Percentiles rank a stretch among this genome's conserved stretches.
Evolutionary conservation across 1,284 basidiomycete genomes (phyloP).

Genomic region (Cryptococcus amylolentus): DNA sequence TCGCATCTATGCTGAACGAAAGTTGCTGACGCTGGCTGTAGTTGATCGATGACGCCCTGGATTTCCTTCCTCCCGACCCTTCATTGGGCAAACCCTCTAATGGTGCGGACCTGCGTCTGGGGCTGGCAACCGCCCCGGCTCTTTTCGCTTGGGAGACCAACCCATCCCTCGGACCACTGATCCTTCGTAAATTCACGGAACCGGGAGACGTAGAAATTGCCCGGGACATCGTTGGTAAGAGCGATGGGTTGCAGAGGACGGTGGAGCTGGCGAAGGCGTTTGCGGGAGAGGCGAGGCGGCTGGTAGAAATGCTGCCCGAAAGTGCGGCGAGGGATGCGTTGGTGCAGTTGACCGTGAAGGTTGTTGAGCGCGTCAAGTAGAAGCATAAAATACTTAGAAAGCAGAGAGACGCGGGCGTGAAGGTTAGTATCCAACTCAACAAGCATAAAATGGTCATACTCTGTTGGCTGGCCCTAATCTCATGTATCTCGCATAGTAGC

Average conservation of each 20-base stretch:
- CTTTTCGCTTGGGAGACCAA: conserved; percentile 93
- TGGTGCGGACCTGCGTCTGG: conserved; percentile 79
- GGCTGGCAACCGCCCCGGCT: conserved; percentile 85
- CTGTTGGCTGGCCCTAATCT: no score
- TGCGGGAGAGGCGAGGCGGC: conserved; percentile 70
- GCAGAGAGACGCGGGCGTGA: no score
- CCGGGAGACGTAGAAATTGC: conserved; percentile 83
- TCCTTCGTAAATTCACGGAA: conserved; percentile 74
- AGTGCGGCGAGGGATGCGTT: conserved; percentile 75
- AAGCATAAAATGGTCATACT: no score
- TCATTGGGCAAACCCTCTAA: conserved; percentile 75
- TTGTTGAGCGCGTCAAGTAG: conserved; percentile 51
- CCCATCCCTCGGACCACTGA: conserved; percentile 70
- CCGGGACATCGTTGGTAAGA: conserved; percentile 65
- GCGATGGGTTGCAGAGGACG: conserved; percentile 75
- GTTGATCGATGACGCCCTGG: conserved; percentile 90
- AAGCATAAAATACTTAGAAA: not conserved
- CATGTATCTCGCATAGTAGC: no score
- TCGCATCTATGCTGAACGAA: not conserved
- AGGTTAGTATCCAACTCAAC: no score
- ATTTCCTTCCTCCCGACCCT: conserved; percentile 68
- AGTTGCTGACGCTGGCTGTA: conserved; percentile 41
- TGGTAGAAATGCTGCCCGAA: conserved; percentile 69
- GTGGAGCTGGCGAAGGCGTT: conserved; percentile 72
- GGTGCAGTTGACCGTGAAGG: conserved; percentile 50